Evolutionary conservation across 116 monocot genomes (phyloP), one percentile per base, ranked within the genome.

Genomic region (Trichopus zeylanicus): DNA sequence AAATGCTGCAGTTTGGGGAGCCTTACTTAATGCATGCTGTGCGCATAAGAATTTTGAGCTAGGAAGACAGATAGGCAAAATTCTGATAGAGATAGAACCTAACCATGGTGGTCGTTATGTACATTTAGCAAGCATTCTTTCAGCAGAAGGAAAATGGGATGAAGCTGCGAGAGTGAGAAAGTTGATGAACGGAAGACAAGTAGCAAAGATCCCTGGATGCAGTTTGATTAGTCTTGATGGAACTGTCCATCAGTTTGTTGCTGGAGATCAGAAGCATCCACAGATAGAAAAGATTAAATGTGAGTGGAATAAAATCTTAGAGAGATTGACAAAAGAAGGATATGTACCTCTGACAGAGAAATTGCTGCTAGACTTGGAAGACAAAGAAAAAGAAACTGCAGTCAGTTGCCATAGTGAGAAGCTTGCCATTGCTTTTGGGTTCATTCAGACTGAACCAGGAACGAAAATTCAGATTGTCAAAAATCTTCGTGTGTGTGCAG

Each of bases 1-100:
- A 5, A 59, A 64, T 55, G 30, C 66, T 21, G 73, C 68, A 19
- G 57, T 74, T 23, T 81, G 81, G 81, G 67, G 81, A 55, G 67
- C 81, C 22, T 31, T 81, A 26, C 37, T 75, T 10, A 68, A 66
- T 56, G 71, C 72, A 22, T 75, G 68, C 61, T 26, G 32, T 26
- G 25, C 35, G 39, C 68, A 66, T 28, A 29, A 53, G 26, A 55
- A 76, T 38, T 23, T 76, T 55, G 53, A 59, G 18, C 48, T 74
- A 46, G 79, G 68, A 38, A 73, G 51, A 56, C 29, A 39, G 12
- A 56, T 69, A 24, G 66, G 51, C 0, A 51, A 66, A 51, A 23
- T 58, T 19, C 20, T 79, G 27, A 33, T n/a, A n/a, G n/a, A n/a
- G n/a, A n/a, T n/a, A n/a, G n/a, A n/a, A n/a, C n/a, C n/a, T n/a